Evolutionary conservation across 768 basidiomycete species (phyloP).

Genomic region (Leccinum aurantiacum): DNA sequence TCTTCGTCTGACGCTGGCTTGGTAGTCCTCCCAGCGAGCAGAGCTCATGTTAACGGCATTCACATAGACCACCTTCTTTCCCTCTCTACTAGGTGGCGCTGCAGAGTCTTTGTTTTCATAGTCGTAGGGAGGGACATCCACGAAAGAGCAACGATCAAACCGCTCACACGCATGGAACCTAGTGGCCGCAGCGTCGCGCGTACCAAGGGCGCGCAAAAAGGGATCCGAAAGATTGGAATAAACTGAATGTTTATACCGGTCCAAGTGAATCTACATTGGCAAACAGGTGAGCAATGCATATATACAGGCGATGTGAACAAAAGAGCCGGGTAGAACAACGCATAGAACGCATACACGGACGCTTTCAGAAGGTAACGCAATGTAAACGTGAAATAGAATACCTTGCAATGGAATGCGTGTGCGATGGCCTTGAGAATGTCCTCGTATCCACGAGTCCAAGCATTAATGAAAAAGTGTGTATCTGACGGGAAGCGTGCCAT

Average conservation of each 20-base stretch:
- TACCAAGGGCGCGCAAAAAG: constrained; percentile 58
- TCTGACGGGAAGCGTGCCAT: constrained; percentile 64
- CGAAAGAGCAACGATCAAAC: constrained; percentile 67
- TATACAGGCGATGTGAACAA: constrained; percentile 1
- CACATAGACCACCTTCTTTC: constrained; percentile 72
- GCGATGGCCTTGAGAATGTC: constrained; percentile 80
- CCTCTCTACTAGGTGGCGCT: constrained; percentile 40
- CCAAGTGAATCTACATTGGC: constrained; percentile 72
- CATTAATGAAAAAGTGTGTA: constrained; percentile 83
- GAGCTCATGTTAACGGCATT: constrained; percentile 78
- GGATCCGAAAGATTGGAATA: constrained; percentile 60
- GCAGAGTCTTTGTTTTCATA: constrained; percentile 6
- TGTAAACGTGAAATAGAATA: constrained; percentile 21
- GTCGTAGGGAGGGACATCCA: constrained; percentile 40
- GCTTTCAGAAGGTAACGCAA: not conserved
- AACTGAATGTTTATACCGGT: constrained; percentile 80
- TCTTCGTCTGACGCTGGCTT: constrained; percentile 38
- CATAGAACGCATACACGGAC: not conserved
- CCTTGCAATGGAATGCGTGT: constrained; percentile 61
- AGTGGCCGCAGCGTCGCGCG: constrained; percentile 57
- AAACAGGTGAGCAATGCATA: constrained; percentile 9
- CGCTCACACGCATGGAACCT: constrained; percentile 96
- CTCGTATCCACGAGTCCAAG: constrained; percentile 98
- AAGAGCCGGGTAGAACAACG: constrained; percentile 12
- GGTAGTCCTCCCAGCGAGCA: constrained; percentile 52